Evolutionary conservation across 2,329 filamentous ascomycete genomes (phyloP), one percentile per base, ranked within the genome.

Genomic region (Tolypocladium nubicola): DNA sequence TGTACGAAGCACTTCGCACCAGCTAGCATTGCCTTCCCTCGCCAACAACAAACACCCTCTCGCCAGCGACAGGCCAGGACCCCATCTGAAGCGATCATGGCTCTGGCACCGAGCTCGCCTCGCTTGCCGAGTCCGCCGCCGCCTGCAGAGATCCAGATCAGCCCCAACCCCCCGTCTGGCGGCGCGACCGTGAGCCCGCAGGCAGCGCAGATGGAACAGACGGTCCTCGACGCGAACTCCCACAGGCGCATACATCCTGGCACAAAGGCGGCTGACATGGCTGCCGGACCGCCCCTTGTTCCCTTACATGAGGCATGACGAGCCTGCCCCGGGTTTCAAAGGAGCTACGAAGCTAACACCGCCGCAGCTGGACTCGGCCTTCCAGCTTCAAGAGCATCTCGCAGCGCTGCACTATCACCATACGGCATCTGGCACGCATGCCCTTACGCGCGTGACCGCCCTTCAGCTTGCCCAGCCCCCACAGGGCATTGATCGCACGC

Each of bases 311-410:
- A 97, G 79, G 91, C 95, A 70, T 62, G 81, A 71, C 38, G 33
- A 50, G n/a, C 21, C 40, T 13, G 10, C 23, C 33, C 53, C 16
- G 35, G 30, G n/a, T 9, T 9, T 38, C 45, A 8, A 16, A 14
- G 4, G 13, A 14, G 23, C 37, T 13, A 9, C 19, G 23, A 59
- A 58, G 53, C 63, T 65, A 56, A 63, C 61, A 53, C 30, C 11
- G 38, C 52, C 49, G 56, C 71, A 97, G 89, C 90, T 99, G 64
- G 92, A 99, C 70, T 97, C 93, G 26, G 89, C 94, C 50, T 99
- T 97, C 71, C 94, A 97, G 72, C 84, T 97, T 21, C 95, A 97
- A 73, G 94, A 99, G 74, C 93, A 99, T 69, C 86, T 99, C 56
- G 93, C 95, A 71, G 90, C 94, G 40, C 83, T 97, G 19, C 90